Evolutionary conservation across 2,329 filamentous ascomycete species (phyloP).

Genomic region (Hansfordia pulvinata): DNA sequence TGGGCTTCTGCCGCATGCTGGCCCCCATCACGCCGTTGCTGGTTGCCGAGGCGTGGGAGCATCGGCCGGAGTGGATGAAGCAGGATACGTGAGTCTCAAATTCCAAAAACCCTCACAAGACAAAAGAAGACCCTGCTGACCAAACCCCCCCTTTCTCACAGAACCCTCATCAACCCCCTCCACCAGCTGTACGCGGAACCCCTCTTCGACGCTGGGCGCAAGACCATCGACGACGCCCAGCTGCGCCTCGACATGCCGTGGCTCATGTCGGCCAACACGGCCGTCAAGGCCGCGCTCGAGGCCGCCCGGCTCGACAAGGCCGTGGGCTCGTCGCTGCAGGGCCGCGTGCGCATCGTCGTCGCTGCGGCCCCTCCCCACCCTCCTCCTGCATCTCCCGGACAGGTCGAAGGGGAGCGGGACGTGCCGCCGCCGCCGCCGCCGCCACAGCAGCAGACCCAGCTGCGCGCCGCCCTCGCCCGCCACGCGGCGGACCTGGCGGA

Average conservation of each 20-base stretch:
- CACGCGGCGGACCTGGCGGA: constrained; percentile 38
- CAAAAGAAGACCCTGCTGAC: constrained; percentile 13
- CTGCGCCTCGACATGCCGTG: constrained; percentile 28
- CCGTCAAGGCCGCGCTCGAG: constrained; percentile 67
- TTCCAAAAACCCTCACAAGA: constrained; percentile 24
- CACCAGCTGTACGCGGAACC: constrained; percentile 31
- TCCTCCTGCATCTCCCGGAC: too few relatives aligned
- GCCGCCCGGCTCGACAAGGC: constrained; percentile 55
- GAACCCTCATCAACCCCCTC: constrained; percentile 24
- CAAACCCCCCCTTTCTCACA: constrained; percentile 6
- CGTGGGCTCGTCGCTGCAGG: constrained; percentile 71
- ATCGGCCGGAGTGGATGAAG: constrained; percentile 53
- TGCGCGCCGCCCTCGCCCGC: constrained; percentile 20
- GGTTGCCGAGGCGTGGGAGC: constrained; percentile 79
- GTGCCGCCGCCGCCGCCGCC: too few relatives aligned
- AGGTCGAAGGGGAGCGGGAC: too few relatives aligned
- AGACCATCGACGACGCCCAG: constrained; percentile 21
- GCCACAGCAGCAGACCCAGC: too few relatives aligned
- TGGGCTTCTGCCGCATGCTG: constrained; percentile 64
- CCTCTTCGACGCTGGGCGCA: constrained; percentile 23
- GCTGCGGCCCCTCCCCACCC: constrained; percentile 21
- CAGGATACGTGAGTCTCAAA: constrained; percentile 23
- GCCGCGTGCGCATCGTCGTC: constrained; percentile 46
- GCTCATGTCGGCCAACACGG: constrained; percentile 43
- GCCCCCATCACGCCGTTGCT: constrained; percentile 70